Base-by-base conservation (phyloP, 768 basidiomycete species). In the Psilocybe cubensis region DNA sequence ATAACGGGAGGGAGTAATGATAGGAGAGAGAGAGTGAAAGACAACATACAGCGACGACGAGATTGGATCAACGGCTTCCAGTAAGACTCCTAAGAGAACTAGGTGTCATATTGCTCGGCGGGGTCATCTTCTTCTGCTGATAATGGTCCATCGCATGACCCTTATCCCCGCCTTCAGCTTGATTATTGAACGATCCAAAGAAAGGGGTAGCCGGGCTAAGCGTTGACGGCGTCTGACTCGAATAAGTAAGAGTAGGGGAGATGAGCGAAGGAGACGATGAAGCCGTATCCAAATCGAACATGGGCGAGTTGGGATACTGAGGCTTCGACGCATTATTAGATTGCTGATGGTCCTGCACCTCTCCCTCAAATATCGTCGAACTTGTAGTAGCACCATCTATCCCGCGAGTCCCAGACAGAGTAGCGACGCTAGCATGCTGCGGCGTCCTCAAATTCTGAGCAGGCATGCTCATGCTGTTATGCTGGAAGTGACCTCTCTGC, bases 181-280 rank as follows among this genome's bases (percentile, higher is more conserved):
- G 68, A 50, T 60, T 70, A 56, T 68, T 70, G 66, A 89, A 88
- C 7, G 83, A 82, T 24, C 83, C 82, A 70, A 88, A 85, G 73
- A 88, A 89, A 10, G 87, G 87, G 10, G 87, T 89, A 10, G 86
- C 81, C 17, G 88, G 88, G 66, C 88, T 89, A 53, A 88, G 76
- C 25, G 85, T 87, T 35, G 85, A 83, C 14, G 86, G 83, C 24
- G 87, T 78, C 55, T 79, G 85, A 40, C 77, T 84, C n/a, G 85
- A 84, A 64, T 85, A 89, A 14, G 85, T 89, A 57, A 89, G 76
- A 7, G 87, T 81, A 9, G 88, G 88, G 3, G 88, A 89, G 23
- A 87, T 79, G 52, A 86, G 73, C 38, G 81, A 75, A 1, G 87
- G 83, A 35, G 71, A 60, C 54, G 70, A 56, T 57, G 66, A 55